These are phyloP conservation scores for Verticillium isaacii DNA, from an alignment of 2,329 filamentous ascomycete species.

Conservation along the genomic window DNA sequence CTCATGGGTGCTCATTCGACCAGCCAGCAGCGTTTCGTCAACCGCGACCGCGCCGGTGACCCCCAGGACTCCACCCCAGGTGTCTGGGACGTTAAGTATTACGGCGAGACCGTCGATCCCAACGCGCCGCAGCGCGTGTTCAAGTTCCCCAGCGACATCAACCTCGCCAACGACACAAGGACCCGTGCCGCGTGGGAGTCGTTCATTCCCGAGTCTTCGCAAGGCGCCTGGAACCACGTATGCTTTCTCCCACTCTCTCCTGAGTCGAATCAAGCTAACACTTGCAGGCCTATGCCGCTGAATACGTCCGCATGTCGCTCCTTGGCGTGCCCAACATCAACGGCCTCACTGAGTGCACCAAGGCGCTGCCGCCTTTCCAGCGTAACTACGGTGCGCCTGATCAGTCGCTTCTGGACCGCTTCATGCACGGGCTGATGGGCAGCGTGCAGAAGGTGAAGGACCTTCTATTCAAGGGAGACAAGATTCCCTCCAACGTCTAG, in stretches of 20 bases:
- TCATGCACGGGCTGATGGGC: constrained; percentile 5
- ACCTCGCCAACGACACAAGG: constrained; percentile 29
- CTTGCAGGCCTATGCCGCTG: constrained; percentile 41
- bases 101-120: constrained; percentile 31
- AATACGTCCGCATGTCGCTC: constrained; percentile 49
- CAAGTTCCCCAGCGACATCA: constrained; percentile 36
- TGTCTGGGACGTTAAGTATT: constrained; percentile 49
- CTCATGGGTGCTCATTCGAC: constrained; percentile 51
- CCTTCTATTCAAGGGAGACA: constrained; percentile 9
- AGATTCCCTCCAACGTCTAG: constrained; percentile 6
- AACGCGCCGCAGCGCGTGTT: constrained; percentile 29
- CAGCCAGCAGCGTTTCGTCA: constrained; percentile 41
- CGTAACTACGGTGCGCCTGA: constrained; percentile 9
- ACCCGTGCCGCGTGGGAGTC: constrained; percentile 30
- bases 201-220: constrained; percentile 27
- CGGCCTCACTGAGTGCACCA: constrained; percentile 48
- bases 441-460: constrained; percentile 1
- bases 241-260: constrained; percentile 8
- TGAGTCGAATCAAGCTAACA: neutral
- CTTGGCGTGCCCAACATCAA: constrained; percentile 55
- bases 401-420: constrained; percentile 3
- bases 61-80: constrained; percentile 48
- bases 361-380: constrained; percentile 36
- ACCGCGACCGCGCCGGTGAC: constrained; percentile 31
- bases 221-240: constrained; percentile 36